phyloP scores from a whole-genome alignment of 2,329 filamentous ascomycete species.

The Alternaria sp. region DNA sequence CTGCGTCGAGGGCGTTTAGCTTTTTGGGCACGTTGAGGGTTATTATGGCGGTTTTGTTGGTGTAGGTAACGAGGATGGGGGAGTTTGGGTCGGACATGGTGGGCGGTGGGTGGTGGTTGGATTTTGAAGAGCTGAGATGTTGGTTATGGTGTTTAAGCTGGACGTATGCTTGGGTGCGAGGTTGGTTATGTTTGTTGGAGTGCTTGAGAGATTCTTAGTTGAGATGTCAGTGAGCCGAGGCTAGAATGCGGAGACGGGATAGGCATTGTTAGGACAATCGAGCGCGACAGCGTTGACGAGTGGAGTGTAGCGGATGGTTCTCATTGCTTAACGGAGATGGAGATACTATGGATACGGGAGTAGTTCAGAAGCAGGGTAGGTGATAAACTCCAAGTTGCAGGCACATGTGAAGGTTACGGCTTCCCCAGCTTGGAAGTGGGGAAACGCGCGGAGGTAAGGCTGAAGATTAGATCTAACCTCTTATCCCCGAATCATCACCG shows the following conservation, averaged over 20 bases:
- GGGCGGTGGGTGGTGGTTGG: not conserved
- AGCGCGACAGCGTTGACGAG: not conserved
- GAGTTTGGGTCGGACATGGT: conserved; percentile 52
- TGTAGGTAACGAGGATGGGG: conserved; percentile 64
- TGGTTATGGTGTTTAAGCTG: not conserved
- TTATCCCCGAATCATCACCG: conserved; percentile 11
- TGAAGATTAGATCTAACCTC: conserved; percentile 9
- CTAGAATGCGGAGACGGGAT: conserved; percentile 24
- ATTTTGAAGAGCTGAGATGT: not conserved
- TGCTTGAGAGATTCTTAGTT: not conserved
- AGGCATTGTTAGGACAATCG: not conserved
- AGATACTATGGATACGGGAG: too few relatives aligned
- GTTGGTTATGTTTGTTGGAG: conserved; percentile 13
- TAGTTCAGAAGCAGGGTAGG: too few relatives aligned
- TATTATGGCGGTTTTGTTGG: conserved; percentile 77
- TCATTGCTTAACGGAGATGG: not conserved
- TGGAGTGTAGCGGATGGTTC: not conserved
- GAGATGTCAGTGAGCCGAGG: conserved; percentile 25
- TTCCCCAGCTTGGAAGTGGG: conserved; percentile 7
- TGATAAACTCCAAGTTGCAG: too few relatives aligned
- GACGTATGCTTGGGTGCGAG: conserved; percentile 10
- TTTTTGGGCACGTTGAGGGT: conserved; percentile 86
- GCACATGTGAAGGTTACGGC: conserved; percentile 2
- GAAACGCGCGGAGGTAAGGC: not conserved
- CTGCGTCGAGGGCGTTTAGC: conserved; percentile 78